Conservation (phyloP, 1,284 basidiomycete genomes). For the Ceratobasidium sp. region DNA sequence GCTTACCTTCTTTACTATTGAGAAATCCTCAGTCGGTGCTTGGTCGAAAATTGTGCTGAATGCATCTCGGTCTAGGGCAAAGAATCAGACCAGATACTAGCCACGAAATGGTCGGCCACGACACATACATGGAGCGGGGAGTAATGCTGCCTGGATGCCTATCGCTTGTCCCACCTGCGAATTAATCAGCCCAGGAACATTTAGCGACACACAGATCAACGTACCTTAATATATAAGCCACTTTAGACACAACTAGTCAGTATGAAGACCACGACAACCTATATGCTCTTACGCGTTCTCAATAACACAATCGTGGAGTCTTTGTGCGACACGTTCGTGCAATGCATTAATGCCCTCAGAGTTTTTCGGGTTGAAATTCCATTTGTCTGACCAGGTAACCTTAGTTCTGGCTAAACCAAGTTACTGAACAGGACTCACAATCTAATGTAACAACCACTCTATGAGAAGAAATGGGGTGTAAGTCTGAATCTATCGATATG, state of each 20-base stretch:
- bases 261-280: neutral
- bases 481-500: neutral
- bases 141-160: conserved; percentile 25
- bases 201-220: neutral
- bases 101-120: neutral
- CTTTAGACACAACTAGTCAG: neutral
- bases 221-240: conserved; percentile 43
- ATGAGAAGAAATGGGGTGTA: neutral
- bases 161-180: conserved; percentile 26
- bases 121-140: conserved; percentile 32
- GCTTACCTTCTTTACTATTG: conserved; percentile 28
- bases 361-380: conserved; percentile 41
- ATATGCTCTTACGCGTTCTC: conserved; percentile 18
- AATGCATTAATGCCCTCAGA: conserved; percentile 39
- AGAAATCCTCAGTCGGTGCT: conserved; percentile 26
- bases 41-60: conserved; percentile 34
- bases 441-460: conserved; percentile 26
- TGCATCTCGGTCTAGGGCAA: conserved; percentile 15
- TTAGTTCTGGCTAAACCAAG: neutral
- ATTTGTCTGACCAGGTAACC: conserved; percentile 24
- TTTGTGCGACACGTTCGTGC: conserved; percentile 38
- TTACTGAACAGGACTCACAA: conserved; percentile 3
- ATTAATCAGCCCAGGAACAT: neutral
- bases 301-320: conserved; percentile 35
- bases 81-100: neutral